Evolutionary conservation across 371 early-diverging fungal genomes (phyloP).

Genomic region (Mucor lusitanicus): DNA sequence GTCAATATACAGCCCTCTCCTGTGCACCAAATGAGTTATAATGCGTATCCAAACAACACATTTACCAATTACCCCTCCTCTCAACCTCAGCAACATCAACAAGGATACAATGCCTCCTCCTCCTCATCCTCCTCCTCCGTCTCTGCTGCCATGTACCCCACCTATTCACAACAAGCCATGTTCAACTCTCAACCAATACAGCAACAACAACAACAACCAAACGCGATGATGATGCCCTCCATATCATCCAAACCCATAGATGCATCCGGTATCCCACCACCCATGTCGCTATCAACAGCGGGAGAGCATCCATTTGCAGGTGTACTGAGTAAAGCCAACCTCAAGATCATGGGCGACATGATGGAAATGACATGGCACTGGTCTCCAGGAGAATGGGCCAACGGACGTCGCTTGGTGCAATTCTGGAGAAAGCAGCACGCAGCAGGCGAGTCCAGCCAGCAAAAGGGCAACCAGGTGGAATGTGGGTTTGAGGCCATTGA

Average conservation of each 20-base stretch:
- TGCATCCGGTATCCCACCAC: no score
- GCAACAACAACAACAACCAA: neutral
- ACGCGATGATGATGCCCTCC: conserved; percentile 3
- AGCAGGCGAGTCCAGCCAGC: neutral
- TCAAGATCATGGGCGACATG: conserved; percentile 17
- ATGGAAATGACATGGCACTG: conserved; percentile 39
- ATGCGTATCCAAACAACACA: neutral
- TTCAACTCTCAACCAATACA: neutral
- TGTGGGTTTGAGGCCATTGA: conserved; percentile 19
- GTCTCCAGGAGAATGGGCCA: conserved; percentile 65
- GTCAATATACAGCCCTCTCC: conserved; percentile 10
- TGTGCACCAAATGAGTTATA: neutral
- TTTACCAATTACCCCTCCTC: neutral
- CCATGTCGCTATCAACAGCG: neutral
- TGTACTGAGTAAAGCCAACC: conserved; percentile 66
- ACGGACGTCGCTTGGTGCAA: conserved; percentile 72
- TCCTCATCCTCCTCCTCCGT: no score
- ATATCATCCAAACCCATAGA: neutral
- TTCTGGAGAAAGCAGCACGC: conserved; percentile 69
- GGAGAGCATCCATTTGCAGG: conserved; percentile 46
- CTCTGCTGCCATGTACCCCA: neutral
- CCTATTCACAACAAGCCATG: neutral
- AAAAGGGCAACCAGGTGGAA: conserved; percentile 2
- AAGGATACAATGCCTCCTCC: neutral
- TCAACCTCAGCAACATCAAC: neutral